phyloP scores from a whole-genome alignment of 257 asterid genomes.

The Galeopsis tetrahit region DNA sequence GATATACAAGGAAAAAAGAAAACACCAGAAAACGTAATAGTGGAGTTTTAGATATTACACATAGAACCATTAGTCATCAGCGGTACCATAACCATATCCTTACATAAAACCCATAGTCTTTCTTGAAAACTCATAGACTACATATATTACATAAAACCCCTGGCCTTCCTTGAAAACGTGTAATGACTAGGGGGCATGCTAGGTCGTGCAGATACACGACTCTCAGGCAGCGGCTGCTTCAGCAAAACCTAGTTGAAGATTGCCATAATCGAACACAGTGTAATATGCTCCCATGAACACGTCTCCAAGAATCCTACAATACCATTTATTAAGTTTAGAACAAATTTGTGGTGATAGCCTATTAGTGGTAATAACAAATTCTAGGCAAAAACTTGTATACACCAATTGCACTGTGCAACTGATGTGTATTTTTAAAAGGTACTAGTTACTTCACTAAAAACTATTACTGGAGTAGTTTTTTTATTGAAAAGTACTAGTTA shows the following conservation, averaged over 20 bases:
- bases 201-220: not conserved
- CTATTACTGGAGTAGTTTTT: too few relatives aligned
- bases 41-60: not conserved
- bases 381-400: too few relatives aligned
- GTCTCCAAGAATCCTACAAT: conserved; percentile 92
- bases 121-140: conserved; percentile 27
- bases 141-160: conserved; percentile 10
- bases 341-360: not conserved
- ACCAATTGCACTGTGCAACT: too few relatives aligned
- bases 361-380: not conserved
- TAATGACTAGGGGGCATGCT: conserved; percentile 21
- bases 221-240: conserved; percentile 76
- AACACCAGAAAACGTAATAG: not conserved
- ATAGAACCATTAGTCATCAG: not conserved
- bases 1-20: not conserved
- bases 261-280: conserved; percentile 88
- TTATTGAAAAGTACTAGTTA: too few relatives aligned
- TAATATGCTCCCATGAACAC: conserved; percentile 96
- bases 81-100: conserved; percentile 9
- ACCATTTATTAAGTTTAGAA: not conserved
- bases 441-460: too few relatives aligned
- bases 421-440: too few relatives aligned
- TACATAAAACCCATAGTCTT: conserved; percentile 22
- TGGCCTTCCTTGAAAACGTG: conserved; percentile 24
- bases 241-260: conserved; percentile 86